Evolutionary conservation across 441 rosid species (phyloP), one percentile per base, ranked within the genome.

Genomic region (Gossypium schwendimanii): DNA sequence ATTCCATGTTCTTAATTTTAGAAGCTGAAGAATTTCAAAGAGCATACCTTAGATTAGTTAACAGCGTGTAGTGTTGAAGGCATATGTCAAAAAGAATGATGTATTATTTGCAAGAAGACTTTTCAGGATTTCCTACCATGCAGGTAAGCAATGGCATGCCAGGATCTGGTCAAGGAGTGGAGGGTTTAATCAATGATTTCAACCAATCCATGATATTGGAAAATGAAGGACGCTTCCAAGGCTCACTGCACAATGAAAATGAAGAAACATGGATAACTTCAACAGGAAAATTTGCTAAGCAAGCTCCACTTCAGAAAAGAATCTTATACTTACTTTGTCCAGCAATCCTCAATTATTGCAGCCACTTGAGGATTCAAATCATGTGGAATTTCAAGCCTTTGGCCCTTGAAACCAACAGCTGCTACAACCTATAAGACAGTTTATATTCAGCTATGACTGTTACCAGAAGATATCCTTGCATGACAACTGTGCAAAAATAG

Each of bases 171-270:
- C 79, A 87, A 68, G 96, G 86, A 4, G 83, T 81, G 2, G 88
- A 85, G 50, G 87, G 71, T 80, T 87, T 91, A 49, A 90, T 89
- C 91, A 96, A 79, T n/a, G 86, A 80, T 82, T 78, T 90, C 77
- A 96, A 81, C 67, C 88, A 79, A 8, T 93, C 99, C 99, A 96
- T 93, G 69, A 96, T 90, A 5, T 73, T 77, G 31, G 88, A 82
- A 80, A 96, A 96, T 63, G 99, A 96, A 39, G 99, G 99, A n/a
- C 99, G 95, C 78, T 91, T 89, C 96, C 97, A 76, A 10, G 99
- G 90, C 71, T 91, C 99, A 33, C 99, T 96, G 88, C 79, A 72
- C 63, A 68, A 36, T 49, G 47, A 61, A 55, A 76, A 15, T 49
- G 72, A 74, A 59, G 15, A 59, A 71, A 8, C 1, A 53, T 3